Base-by-base conservation (phyloP, 2,329 filamentous ascomycete species). In the Paradendryphiella salina region DNA sequence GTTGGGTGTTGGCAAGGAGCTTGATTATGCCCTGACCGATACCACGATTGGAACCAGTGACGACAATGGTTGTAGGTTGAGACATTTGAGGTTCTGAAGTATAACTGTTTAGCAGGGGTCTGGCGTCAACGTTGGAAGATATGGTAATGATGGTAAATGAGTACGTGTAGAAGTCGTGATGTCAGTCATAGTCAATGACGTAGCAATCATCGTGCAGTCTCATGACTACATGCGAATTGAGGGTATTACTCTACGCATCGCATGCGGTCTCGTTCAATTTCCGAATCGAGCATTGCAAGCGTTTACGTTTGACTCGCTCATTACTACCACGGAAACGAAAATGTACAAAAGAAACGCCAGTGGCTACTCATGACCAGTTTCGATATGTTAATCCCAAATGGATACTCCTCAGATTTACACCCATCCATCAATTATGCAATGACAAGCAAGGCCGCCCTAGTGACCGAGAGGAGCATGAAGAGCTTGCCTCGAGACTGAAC, bases 11-110 rank as follows among this genome's bases (percentile, higher is more conserved):
- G 13, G 59, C 59, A 7, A 65, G 60, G 18, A 63, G 51, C n/a
- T 52, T 49, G 36, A 54, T 33, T 28, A 63, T 65, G 48, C 59
- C 60, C 36, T 56, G 60, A n/a, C 62, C 62, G 14, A 64, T 47
- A 10, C 62, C 61, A 10, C 62, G 57, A 29, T 59, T 65, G 4
- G 60, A 41, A 20, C 60, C 62, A 9, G 62, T 65, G n/a, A 65
- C 61, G 23, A 65, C 56, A 29, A 65, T 42, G 26, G 50, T 54
- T 5, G 63, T 45, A 26, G n/a, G 38, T 5, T 60, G 36, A 3
- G 52, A 9, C 58, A 64, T 63, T 32, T 45, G 17, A 4, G 15
- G 21, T 20, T 14, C 11, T 10, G 5, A 21, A 26, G 10, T 13
- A 1, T n/a, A 3, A 9, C 23, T 9, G 5, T 2, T 26, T 10